Percentiles rank a stretch among this genome's conserved stretches.
phyloP scores from a whole-genome alignment of 352 stramenopile species.

The Phytophthora hibernalis region DNA sequence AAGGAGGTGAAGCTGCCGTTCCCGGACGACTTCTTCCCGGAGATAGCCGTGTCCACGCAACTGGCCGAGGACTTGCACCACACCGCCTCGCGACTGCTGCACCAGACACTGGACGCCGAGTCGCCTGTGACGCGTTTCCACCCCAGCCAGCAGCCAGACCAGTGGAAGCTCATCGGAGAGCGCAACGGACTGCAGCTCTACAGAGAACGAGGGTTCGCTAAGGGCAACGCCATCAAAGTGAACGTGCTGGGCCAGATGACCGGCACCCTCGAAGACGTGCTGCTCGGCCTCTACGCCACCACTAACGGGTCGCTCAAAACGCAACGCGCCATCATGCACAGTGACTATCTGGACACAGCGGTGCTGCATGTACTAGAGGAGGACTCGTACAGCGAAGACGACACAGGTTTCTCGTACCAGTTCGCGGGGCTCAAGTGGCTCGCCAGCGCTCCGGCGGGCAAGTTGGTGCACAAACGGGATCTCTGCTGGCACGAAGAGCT shows the following conservation, averaged over 20 bases:
- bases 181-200: constrained; percentile 63
- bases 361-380: constrained; percentile 67
- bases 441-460: constrained; percentile 49
- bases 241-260: constrained; percentile 55
- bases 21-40: constrained; percentile 73
- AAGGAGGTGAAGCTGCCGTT: constrained; percentile 74
- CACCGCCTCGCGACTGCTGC: constrained; percentile 43
- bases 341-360: constrained; percentile 59
- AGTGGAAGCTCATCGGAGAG: constrained; percentile 70
- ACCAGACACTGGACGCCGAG: constrained; percentile 52
- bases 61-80: constrained; percentile 45
- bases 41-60: constrained; percentile 45
- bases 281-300: constrained; percentile 64
- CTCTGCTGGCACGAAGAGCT: constrained; percentile 74
- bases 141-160: constrained; percentile 53
- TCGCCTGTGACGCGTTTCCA: constrained; percentile 56
- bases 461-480: constrained; percentile 71
- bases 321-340: constrained; percentile 69
- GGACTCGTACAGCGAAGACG: constrained; percentile 59
- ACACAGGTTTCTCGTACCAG: constrained; percentile 57
- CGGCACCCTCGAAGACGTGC: constrained; percentile 65
- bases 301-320: constrained; percentile 60
- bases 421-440: constrained; percentile 75
- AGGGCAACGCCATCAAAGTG: constrained; percentile 61
- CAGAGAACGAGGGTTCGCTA: constrained; percentile 58